Evolutionary conservation across 192 early-diverging fungal species (phyloP).

Genomic region (Coemansia sp.): DNA sequence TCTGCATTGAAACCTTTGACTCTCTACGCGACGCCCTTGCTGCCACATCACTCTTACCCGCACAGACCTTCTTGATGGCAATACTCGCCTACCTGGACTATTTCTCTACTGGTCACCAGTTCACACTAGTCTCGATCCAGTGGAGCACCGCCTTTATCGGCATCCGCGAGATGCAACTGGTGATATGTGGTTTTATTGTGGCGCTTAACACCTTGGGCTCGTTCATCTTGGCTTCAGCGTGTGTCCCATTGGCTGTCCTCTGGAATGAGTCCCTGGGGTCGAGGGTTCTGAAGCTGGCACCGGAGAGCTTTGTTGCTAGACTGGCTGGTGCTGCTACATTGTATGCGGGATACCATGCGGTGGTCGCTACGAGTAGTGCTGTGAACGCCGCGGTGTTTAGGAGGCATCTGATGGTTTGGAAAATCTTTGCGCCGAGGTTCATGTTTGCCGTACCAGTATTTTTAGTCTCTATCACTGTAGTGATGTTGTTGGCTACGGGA

Average conservation of each 20-base stretch:
- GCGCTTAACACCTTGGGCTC: constrained; percentile 77
- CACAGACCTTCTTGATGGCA: constrained; percentile 52
- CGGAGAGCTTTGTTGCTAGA: constrained; percentile 26
- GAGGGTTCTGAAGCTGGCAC: constrained; percentile 31
- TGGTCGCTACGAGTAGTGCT: constrained; percentile 55
- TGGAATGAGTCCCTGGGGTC: constrained; percentile 47
- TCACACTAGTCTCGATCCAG: constrained; percentile 86
- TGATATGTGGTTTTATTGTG: constrained; percentile 72
- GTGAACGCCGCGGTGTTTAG: constrained; percentile 71
- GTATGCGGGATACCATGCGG: constrained; percentile 58
- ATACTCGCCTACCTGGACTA: constrained; percentile 68
- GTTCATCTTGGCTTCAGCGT: constrained; percentile 55
- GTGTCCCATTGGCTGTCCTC: constrained; percentile 63
- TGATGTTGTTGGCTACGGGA: constrained; percentile 32
- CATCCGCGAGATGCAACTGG: constrained; percentile 70
- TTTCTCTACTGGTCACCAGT: constrained; percentile 94
- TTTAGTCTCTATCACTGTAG: constrained; percentile 11
- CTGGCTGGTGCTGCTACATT: constrained; percentile 53
- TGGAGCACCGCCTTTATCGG: constrained; percentile 91
- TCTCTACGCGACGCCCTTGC: constrained; percentile 31
- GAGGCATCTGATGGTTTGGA: constrained; percentile 98
- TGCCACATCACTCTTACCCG: constrained; percentile 36
- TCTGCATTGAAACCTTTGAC: constrained; percentile 60
- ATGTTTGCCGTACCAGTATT: constrained; percentile 60
- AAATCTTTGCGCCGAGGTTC: constrained; percentile 91